Evolutionary conservation across 2,329 filamentous ascomycete species (phyloP), one percentile per base, ranked within the genome.

Genomic region (Nemania sp.): DNA sequence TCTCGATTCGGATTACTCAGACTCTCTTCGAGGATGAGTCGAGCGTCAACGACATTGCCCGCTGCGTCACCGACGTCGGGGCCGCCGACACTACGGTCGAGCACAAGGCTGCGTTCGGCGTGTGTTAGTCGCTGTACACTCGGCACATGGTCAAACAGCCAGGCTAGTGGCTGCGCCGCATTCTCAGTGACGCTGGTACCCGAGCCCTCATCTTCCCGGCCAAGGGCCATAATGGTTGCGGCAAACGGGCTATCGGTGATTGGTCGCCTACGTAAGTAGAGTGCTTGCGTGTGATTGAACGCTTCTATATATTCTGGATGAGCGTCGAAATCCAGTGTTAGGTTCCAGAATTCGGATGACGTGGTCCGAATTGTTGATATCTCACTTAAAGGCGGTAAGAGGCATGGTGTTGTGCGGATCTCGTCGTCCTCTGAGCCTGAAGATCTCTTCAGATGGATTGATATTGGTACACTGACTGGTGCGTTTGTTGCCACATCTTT

Each of bases 401-500:
- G 75, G 56, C 82, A 86, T 2, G 83, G 83, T 0, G 83, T 82
- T 22, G 75, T 77, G 47, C 75, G 76, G 51, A 77, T 64, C 15
- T 77, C 72, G 3, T 64, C 60, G 15, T 57, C 55, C 12, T 39
- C 40, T 2, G 37, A 47, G 14, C 34, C 19, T 15, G 44, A 14
- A 1, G 69, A 65, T 12, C 65, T 68, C 49, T 73, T 81, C 56
- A 90, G 77, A 8, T 76, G 80, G 50, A 96, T 79, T 4, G 80
- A 79, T 40, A 96, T 78, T 0, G 89, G 84, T 2, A 92, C 81
- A 6, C 85, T 82, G 43, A 96, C 83, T 0, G 92, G 89, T 37
- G 91, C 85, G 34, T 88, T 85, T 0, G 90, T 96, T 54, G 94
- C 86, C 3, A 94, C 82, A 63, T 99, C 94, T 57, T 93, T 89